Base-by-base conservation (phyloP, 257 asterid genomes). In the Ehretia macrophylla region DNA sequence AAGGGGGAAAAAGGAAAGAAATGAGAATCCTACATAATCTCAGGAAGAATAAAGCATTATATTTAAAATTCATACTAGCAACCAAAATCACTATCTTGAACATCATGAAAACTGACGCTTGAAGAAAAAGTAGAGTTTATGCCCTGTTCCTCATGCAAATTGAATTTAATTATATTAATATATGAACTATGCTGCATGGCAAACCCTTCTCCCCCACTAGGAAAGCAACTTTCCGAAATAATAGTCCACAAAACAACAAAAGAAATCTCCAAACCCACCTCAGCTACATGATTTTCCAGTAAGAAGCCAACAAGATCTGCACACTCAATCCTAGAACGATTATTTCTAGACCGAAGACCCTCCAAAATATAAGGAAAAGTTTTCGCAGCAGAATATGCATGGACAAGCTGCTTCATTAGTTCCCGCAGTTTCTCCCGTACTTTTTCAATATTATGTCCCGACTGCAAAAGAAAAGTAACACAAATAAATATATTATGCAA, bases 361-460 rank as follows among this genome's bases (percentile, higher is more conserved):
- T 93, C 99, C 81, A 89, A 79, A 77, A 89, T 67, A 69, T 77
- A 93, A 17, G 97, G 97, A 74, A 93, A 89, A 14, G 93, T 83
- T 75, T 93, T 93, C 42, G 94, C 75, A 4, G 99, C 94, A 51
- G 97, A 93, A 77, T 89, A 82, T 19, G 84, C 61, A 48, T 72
- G 85, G 40, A 85, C 84, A 55, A 93, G 61, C 74, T 81, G 95
- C 78, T 89, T 93, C 83, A 84, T 75, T 60, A 93, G 72, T 62
- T 89, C 99, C 80, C 96, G 75, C 97, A 93, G 89, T 67, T 89
- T 89, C 69, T 89, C 99, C 35, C 99, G 77, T 56, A 93, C 84
- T 69, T 85, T 90, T 71, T 90, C 99, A 55, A 89, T 93, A 75
- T 93, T 93, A 68, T 93, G 97, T 22, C 99, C 99, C 54, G 88